Evolutionary conservation across 371 early-diverging fungal genomes (phyloP), one percentile per base, ranked within the genome.

Genomic region (Mucor indicus): DNA sequence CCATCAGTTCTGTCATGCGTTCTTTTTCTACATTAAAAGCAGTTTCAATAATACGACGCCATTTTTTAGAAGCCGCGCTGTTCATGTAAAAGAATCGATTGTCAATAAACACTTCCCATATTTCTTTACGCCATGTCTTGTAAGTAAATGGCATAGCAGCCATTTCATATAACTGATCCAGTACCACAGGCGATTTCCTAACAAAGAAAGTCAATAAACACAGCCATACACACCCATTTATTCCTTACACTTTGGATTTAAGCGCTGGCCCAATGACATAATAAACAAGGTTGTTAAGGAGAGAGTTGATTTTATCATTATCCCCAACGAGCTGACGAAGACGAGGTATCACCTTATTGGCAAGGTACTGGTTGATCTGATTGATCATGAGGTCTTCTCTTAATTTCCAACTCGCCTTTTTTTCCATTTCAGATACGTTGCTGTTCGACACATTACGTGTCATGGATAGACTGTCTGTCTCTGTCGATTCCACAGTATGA

Each of bases 41-140:
- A 0, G 80, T 75, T 21, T 83, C 79, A 27, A 92, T 67, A 27
- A 95, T 72, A 1, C 59, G 53, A 0, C 76, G 66, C 93, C 93
- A 93, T 27, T 81, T 77, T 10, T 71, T 64, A 12, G 79, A 67
- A 6, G 71, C 67, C 1, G 46, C 37, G 0, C 65, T 53, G 10
- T 58, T 66, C 81, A 88, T 83, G 22, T 78, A 70, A 56, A 90
- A 90, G 62, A 92, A 90, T 13, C 80, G 69, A 21, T 76, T 72
- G 30, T 90, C 90, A 38, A 83, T 54, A 61, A 88, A 92, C 21
- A 80, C 73, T 17, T 90, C 90, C 91, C 91, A 90, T 0, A 81
- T 74, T 49, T 92, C 92, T 53, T 89, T 88, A 4, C 86, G 69
- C 89, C 89, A 90, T 0, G 85, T 77, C 16, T 80, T 75, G 48